Evolutionary conservation across 306 rosid species (phyloP).

Genomic region (Leucaena leucocephala): DNA sequence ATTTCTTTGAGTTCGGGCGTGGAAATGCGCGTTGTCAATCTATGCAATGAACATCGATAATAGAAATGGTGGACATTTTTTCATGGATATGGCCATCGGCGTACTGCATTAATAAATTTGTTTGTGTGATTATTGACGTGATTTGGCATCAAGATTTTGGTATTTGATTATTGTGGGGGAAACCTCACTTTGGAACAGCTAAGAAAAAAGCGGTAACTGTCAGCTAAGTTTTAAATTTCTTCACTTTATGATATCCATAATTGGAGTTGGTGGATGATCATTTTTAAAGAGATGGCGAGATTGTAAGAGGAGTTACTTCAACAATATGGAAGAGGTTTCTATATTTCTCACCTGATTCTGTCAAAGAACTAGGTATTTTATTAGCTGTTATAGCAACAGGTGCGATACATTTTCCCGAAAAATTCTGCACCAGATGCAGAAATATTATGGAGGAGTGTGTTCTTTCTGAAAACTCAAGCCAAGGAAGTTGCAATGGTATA

Average conservation of each 20-base stretch:
- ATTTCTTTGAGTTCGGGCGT: background rate
- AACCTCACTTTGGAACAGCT: background rate
- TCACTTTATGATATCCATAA: background rate
- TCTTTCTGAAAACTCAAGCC: background rate
- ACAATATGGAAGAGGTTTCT: background rate
- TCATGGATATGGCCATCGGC: background rate
- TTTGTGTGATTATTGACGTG: background rate
- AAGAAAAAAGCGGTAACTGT: background rate
- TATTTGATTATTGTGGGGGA: background rate
- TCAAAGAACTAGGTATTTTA: slow-evolving; percentile 4
- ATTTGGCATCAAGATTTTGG: slow-evolving; percentile 14
- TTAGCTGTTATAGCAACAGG: slow-evolving; percentile 12
- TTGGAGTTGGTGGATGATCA: background rate
- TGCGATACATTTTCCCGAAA: background rate
- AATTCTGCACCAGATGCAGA: background rate
- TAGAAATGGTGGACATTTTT: background rate
- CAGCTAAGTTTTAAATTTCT: background rate
- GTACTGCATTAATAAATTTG: background rate
- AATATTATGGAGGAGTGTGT: background rate
- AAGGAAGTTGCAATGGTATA: background rate
- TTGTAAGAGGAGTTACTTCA: slow-evolving; percentile 6
- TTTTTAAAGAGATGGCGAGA: background rate
- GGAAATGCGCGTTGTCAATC: background rate
- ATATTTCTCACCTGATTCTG: background rate
- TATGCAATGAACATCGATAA: background rate